A percentile compares a stretch with the other conserved stretches of the same genome.
Conservation (phyloP, 306 rosid genomes). For the Senna siamea region DNA sequence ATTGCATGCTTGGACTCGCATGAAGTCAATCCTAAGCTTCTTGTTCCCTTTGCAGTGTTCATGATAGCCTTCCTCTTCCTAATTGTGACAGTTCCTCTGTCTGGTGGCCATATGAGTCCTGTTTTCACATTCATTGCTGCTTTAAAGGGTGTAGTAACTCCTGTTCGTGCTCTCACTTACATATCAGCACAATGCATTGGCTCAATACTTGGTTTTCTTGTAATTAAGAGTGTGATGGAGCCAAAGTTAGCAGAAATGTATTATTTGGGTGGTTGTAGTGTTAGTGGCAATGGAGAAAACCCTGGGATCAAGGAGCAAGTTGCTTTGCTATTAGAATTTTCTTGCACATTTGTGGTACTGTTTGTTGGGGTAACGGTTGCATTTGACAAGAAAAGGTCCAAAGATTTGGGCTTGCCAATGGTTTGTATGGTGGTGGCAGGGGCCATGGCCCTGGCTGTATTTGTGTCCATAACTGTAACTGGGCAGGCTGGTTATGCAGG, state of each 20-base stretch:
- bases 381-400: conserved; percentile 13
- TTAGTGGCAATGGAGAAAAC: background rate
- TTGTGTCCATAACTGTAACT: conserved; percentile 61
- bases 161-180: conserved; percentile 39
- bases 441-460: conserved; percentile 63
- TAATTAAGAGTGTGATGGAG: conserved; percentile 31
- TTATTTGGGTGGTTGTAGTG: conserved; percentile 27
- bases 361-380: conserved; percentile 22
- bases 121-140: conserved; percentile 56
- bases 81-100: conserved; percentile 64
- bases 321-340: conserved; percentile 32
- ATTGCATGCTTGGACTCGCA: conserved; percentile 72
- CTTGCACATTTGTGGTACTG: conserved; percentile 18
- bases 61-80: conserved; percentile 66
- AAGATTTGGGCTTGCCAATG: conserved; percentile 41
- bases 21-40: conserved; percentile 53
- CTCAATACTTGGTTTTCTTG: conserved; percentile 15
- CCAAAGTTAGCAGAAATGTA: background rate
- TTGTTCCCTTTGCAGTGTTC: conserved; percentile 72
- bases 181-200: conserved; percentile 12
- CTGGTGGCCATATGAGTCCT: conserved; percentile 64
- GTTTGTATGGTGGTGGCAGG: conserved; percentile 64
- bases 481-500: conserved; percentile 60
- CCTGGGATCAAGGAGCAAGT: background rate
- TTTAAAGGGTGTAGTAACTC: conserved; percentile 47